Conservation (phyloP, 768 basidiomycete genomes). For the Boletus reticulatus region DNA sequence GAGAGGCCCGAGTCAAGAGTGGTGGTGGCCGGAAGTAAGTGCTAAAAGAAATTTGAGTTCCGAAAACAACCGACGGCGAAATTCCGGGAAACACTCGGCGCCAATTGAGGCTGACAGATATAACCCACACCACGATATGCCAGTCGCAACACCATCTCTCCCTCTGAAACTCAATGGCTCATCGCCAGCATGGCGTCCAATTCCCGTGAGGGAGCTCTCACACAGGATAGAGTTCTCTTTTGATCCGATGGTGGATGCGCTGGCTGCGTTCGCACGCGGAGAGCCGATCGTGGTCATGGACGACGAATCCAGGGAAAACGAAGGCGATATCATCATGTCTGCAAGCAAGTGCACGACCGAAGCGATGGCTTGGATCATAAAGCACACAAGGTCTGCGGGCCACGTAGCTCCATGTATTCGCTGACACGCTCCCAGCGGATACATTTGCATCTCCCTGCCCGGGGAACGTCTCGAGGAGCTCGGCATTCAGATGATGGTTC, state of each 20-base stretch:
- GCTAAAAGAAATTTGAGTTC: too few relatives aligned
- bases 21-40: too few relatives aligned
- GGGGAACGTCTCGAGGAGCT: slow-evolving; percentile 72
- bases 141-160: not conserved
- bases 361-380: slow-evolving; percentile 99
- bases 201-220: slow-evolving; percentile 17
- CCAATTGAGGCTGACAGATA: too few relatives aligned
- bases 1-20: too few relatives aligned
- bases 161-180: slow-evolving; percentile 13
- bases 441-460: slow-evolving; percentile 87
- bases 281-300: slow-evolving; percentile 98
- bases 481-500: slow-evolving; percentile 92
- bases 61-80: too few relatives aligned
- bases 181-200: slow-evolving; percentile 18
- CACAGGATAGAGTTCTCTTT: slow-evolving; percentile 54
- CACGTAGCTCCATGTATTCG: not conserved
- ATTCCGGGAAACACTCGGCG: too few relatives aligned
- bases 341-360: slow-evolving; percentile 84
- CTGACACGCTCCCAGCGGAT: slow-evolving; percentile 61
- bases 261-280: slow-evolving; percentile 71
- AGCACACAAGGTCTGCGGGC: slow-evolving; percentile 78
- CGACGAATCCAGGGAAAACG: slow-evolving; percentile 93
- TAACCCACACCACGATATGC: not conserved
- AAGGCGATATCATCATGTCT: slow-evolving; percentile 93
- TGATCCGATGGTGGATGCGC: slow-evolving; percentile 76